Evolutionary conservation across 164 flowering plant species (phyloP).

Genomic region (Aristolochia contorta): DNA sequence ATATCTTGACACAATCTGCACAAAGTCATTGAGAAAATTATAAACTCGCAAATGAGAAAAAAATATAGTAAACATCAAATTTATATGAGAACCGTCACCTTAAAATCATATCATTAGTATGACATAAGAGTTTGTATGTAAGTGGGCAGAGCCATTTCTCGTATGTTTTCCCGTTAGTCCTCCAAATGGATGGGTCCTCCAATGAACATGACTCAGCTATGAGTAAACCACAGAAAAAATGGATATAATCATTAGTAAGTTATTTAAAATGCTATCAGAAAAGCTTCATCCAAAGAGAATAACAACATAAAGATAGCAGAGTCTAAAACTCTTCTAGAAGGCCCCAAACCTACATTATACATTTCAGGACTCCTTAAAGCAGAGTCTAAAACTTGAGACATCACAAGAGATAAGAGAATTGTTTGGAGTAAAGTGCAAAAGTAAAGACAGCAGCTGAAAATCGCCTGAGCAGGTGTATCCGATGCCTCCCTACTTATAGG

Average conservation of each 20-base stretch:
- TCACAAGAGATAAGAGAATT: too few species aligned
- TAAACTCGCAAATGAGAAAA: neutral
- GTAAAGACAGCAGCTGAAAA: too few species aligned
- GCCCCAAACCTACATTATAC: too few species aligned
- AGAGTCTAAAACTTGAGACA: too few species aligned
- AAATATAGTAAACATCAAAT: neutral
- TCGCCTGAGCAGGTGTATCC: too few species aligned
- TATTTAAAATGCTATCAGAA: too few species aligned
- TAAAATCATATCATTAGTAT: slow-evolving; percentile 55
- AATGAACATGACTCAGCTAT: slow-evolving; percentile 49
- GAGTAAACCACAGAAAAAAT: slow-evolving; percentile 1
- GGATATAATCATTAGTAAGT: neutral
- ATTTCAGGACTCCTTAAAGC: too few species aligned
- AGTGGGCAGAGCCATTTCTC: slow-evolving; percentile 87
- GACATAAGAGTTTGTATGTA: slow-evolving; percentile 53
- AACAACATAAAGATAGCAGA: too few species aligned
- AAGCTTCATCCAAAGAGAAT: too few species aligned
- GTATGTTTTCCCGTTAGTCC: slow-evolving; percentile 59
- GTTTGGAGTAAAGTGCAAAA: too few species aligned
- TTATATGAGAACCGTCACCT: slow-evolving; percentile 29
- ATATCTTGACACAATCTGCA: slow-evolving; percentile 88
- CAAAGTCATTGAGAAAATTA: slow-evolving; percentile 1
- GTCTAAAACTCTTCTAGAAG: too few species aligned
- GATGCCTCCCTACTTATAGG: too few species aligned
- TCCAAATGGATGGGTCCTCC: slow-evolving; percentile 60